Evolutionary conservation across 768 basidiomycete species (phyloP).

Genomic region (Russula dissimulans): DNA sequence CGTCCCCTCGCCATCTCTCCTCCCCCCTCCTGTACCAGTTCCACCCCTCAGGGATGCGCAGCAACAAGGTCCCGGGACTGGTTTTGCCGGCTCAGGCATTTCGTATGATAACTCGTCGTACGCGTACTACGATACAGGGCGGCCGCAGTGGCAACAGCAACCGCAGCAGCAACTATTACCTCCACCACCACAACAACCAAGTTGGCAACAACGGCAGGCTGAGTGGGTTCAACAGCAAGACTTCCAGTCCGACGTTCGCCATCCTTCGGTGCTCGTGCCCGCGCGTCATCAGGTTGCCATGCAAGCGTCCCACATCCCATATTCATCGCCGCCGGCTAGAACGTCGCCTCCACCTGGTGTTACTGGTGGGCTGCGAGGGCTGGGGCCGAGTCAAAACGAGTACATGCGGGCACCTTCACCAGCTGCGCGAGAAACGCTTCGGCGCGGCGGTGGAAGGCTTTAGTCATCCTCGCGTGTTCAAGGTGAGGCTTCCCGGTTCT

Average conservation of each 20-base stretch:
- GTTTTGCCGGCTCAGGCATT: not conserved
- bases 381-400: not conserved
- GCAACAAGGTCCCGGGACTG: not conserved
- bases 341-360: not conserved
- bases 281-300: not conserved
- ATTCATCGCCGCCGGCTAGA: not conserved
- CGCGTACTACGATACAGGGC: not conserved
- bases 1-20: not conserved
- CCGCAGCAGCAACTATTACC: not conserved
- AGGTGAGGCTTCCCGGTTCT: constrained; percentile 5
- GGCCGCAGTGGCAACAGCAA: not conserved
- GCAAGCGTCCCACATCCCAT: not conserved
- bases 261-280: not conserved
- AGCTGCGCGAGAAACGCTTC: not conserved
- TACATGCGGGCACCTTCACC: not conserved
- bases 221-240: not conserved
- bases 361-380: not conserved
- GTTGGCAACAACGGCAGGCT: not conserved
- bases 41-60: not conserved
- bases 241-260: not conserved
- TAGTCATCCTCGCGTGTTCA: not conserved
- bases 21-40: not conserved
- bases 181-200: not conserved
- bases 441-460: too few species aligned
- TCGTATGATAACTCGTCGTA: not conserved